Evolutionary conservation across 352 stramenopile species (phyloP).

Genomic region (Pythium chondricola): DNA sequence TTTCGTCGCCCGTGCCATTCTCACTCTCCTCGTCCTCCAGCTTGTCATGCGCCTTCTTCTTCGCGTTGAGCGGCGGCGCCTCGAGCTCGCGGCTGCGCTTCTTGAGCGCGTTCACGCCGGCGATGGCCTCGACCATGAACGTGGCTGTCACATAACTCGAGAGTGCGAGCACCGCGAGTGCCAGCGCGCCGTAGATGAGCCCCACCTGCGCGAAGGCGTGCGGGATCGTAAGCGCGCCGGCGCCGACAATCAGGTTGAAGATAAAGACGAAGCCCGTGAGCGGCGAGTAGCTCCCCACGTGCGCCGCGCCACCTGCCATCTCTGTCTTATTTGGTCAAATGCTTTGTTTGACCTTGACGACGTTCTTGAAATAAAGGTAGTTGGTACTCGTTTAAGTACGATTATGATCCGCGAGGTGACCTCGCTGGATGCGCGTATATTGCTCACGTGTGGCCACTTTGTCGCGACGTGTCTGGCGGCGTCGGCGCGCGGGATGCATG

Average conservation of each 20-base stretch:
- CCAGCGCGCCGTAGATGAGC: conserved; percentile 65
- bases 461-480: conserved; percentile 43
- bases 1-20: conserved; percentile 33
- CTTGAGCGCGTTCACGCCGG: conserved; percentile 71
- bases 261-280: conserved; percentile 88
- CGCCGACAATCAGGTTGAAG: conserved; percentile 88
- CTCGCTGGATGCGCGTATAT: conserved; percentile 37
- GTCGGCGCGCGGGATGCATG: conserved; percentile 9
- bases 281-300: conserved; percentile 73
- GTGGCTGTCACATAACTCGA: conserved; percentile 81
- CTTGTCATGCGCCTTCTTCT: conserved; percentile 21
- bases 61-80: conserved; percentile 11
- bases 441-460: conserved; percentile 53
- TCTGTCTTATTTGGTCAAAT: too few relatives aligned
- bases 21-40: conserved; percentile 29
- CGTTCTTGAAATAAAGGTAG: too few relatives aligned
- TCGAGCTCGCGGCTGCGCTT: conserved; percentile 40
- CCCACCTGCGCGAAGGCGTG: conserved; percentile 80
- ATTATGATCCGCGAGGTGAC: conserved; percentile 6
- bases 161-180: conserved; percentile 46
- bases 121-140: conserved; percentile 84
- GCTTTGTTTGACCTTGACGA: too few relatives aligned
- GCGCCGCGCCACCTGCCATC: conserved; percentile 48
- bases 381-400: conserved; percentile 22
- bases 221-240: conserved; percentile 80